Conservation (phyloP, 306 rosid species). For the Cucurbita maxima region DNA sequence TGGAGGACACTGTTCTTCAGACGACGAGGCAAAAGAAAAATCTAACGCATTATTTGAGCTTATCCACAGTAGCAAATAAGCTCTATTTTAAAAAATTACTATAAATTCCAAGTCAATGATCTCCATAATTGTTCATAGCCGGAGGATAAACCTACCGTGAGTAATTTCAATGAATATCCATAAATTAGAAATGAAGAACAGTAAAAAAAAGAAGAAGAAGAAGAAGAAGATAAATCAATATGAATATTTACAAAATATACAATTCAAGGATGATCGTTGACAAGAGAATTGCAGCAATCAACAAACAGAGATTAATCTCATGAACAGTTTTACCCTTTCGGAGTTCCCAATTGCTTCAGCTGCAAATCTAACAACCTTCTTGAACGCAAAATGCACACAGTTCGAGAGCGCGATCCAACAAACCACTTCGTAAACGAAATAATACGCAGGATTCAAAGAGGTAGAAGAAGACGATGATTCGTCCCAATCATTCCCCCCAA, state of each 20-base stretch:
- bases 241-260: conserved; percentile 1
- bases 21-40: not conserved
- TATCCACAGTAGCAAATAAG: not conserved
- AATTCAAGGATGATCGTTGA: too few relatives aligned
- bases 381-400: conserved; percentile 72
- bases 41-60: not conserved
- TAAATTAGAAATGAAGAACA: too few relatives aligned
- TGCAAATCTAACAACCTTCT: conserved; percentile 44
- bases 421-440: conserved; percentile 73
- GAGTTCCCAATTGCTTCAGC: conserved; percentile 44
- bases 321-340: conserved; percentile 47
- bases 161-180: not conserved
- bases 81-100: not conserved
- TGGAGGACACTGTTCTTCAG: not conserved
- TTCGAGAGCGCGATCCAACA: conserved; percentile 75
- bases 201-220: too few relatives aligned
- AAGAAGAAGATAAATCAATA: too few relatives aligned
- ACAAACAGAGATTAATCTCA: conserved; percentile 45
- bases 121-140: not conserved
- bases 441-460: conserved; percentile 54
- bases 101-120: not conserved
- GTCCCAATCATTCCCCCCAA: conserved; percentile 59
- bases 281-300: conserved; percentile 13
- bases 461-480: conserved; percentile 45
- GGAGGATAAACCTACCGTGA: not conserved